These are phyloP conservation scores for Perilla frutescens DNA, from an alignment of 257 asterid species.

Conservation along the genomic window DNA sequence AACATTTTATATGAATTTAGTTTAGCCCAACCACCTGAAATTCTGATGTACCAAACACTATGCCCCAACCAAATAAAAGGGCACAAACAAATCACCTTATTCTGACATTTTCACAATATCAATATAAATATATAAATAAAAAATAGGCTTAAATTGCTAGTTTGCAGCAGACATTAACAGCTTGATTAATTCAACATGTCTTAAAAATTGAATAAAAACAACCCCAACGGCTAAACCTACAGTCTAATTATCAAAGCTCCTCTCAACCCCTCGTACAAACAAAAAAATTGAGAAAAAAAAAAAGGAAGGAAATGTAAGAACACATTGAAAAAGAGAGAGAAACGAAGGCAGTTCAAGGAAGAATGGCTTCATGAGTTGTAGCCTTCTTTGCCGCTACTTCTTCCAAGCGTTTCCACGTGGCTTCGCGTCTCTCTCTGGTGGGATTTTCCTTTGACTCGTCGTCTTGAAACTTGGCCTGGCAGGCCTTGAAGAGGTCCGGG, in stretches of 20 bases:
- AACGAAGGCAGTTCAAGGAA: constrained; percentile 27
- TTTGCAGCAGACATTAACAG: constrained; percentile 32
- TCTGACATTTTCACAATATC: too few relatives aligned
- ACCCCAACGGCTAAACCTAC: constrained; percentile 32
- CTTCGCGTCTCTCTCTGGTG: constrained; percentile 58
- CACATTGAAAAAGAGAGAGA: background rate
- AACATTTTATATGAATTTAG: too few relatives aligned
- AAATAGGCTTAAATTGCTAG: constrained; percentile 22
- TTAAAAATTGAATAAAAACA: background rate
- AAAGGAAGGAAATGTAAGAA: background rate
- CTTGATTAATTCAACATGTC: constrained; percentile 21
- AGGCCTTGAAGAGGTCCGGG: constrained; percentile 71
- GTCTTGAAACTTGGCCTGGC: constrained; percentile 72
- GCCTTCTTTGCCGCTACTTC: constrained; percentile 58
- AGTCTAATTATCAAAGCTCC: constrained; percentile 28
- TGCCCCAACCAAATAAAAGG: too few relatives aligned
- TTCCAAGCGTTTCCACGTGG: constrained; percentile 76
- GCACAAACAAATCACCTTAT: too few relatives aligned
- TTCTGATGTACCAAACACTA: too few relatives aligned
- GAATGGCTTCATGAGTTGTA: constrained; percentile 61
- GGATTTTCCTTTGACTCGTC: constrained; percentile 64
- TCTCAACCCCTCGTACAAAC: constrained; percentile 20
- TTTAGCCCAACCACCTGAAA: too few relatives aligned
- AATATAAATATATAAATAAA: background rate
- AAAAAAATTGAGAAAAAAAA: constrained; percentile 9